Percentiles rank a stretch among this genome's conserved stretches.
phyloP scores from a whole-genome alignment of 148 eudicot species.

The Polygonum maritimum region DNA sequence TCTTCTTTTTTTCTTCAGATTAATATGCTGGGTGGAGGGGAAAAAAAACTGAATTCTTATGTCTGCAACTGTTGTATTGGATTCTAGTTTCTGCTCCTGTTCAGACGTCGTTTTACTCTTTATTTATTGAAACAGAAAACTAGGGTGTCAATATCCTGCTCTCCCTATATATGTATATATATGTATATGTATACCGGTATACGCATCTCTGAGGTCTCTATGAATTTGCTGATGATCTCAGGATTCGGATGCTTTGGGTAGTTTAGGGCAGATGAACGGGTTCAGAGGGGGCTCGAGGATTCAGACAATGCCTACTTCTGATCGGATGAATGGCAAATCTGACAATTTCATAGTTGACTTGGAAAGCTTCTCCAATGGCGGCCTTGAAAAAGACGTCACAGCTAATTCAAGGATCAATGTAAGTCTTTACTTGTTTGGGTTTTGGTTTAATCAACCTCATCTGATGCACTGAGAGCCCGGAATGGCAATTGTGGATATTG shows the following conservation, averaged over 20 bases:
- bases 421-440: slow-evolving; percentile 14
- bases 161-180: background rate
- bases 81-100: background rate
- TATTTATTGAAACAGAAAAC: background rate
- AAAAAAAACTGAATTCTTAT: background rate
- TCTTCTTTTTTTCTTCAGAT: background rate
- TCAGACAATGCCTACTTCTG: slow-evolving; percentile 25
- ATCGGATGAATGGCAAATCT: slow-evolving; percentile 24
- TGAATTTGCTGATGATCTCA: slow-evolving; percentile 10
- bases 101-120: background rate
- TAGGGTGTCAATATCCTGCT: background rate
- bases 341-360: slow-evolving; percentile 63
- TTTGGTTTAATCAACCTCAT: background rate
- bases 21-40: too few relatives aligned
- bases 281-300: slow-evolving; percentile 13
- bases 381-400: slow-evolving; percentile 28
- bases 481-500: too few relatives aligned
- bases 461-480: background rate
- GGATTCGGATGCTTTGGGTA: slow-evolving; percentile 15
- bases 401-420: slow-evolving; percentile 55
- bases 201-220: background rate
- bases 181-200: too few relatives aligned
- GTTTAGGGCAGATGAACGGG: slow-evolving; percentile 13
- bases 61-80: background rate
- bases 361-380: slow-evolving; percentile 40